These are phyloP conservation scores for Irpex sp. DNA, from an alignment of 1,284 basidiomycete species.

Conservation along the genomic window DNA sequence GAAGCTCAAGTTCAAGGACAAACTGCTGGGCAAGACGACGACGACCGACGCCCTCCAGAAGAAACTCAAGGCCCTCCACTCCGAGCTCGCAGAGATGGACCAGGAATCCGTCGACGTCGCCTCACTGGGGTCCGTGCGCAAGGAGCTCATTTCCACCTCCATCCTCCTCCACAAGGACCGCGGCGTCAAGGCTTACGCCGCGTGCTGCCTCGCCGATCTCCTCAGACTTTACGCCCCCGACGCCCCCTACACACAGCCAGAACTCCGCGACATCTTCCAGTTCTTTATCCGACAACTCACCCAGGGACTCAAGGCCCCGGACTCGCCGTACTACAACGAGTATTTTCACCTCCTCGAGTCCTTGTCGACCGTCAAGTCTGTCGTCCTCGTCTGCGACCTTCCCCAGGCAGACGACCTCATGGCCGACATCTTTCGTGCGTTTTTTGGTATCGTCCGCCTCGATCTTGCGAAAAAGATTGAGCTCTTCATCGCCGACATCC, in stretches of 20 bases:
- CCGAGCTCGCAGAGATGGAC: constrained; percentile 81
- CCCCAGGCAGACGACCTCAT: constrained; percentile 86
- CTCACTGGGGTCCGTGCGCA: constrained; percentile 68
- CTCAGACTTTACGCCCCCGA: constrained; percentile 94
- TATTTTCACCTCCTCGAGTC: constrained; percentile 93
- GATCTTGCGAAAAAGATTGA: constrained; percentile 89
- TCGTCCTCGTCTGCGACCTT: constrained; percentile 91
- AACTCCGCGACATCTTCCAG: constrained; percentile 92
- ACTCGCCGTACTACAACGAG: constrained; percentile 79
- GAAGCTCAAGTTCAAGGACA: constrained; percentile 76
- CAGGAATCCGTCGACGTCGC: constrained; percentile 81
- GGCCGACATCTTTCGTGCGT: constrained; percentile 77
- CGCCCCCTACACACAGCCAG: constrained; percentile 87
- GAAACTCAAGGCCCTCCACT: constrained; percentile 79
- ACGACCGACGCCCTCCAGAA: constrained; percentile 78
- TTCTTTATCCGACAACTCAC: constrained; percentile 89
- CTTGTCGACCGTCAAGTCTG: constrained; percentile 90
- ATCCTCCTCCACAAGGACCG: constrained; percentile 93
- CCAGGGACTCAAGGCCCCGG: constrained; percentile 68
- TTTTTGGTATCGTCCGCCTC: constrained; percentile 78
- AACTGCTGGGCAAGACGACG: constrained; percentile 65
- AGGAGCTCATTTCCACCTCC: constrained; percentile 77
- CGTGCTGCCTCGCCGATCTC: constrained; percentile 93
- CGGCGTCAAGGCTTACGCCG: constrained; percentile 91
- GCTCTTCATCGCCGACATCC: constrained; percentile 84